Percentiles rank a stretch among this genome's conserved stretches.
Evolutionary conservation across 345 rosid species (phyloP).

Genomic region (Moricandia arvensis): DNA sequence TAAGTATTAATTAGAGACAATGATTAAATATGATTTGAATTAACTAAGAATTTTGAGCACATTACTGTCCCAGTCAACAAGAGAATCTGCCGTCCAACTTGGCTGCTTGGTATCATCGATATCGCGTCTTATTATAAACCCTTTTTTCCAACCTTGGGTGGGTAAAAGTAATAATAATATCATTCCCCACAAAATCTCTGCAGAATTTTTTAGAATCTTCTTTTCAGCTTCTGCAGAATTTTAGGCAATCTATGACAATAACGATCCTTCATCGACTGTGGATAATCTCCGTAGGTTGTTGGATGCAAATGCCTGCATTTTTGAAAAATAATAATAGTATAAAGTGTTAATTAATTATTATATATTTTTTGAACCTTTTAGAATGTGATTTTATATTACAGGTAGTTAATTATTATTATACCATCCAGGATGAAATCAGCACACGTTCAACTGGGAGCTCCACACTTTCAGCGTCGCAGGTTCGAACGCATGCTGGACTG

Average conservation of each 20-base stretch:
- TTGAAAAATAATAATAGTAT: too few species aligned
- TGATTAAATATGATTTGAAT: not conserved
- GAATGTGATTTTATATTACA: not conserved
- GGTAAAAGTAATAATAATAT: constrained; percentile 53
- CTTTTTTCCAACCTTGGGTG: constrained; percentile 24
- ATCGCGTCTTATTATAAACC: not conserved
- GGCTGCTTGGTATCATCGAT: constrained; percentile 1
- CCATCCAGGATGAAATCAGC: constrained; percentile 38
- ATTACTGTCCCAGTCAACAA: constrained; percentile 35
- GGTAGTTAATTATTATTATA: not conserved
- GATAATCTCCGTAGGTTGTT: constrained; percentile 47
- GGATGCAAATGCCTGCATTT: constrained; percentile 41
- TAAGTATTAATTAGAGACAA: not conserved
- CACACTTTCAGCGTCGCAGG: constrained; percentile 4
- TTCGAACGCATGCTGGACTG: constrained; percentile 40
- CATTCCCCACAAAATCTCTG: constrained; percentile 50
- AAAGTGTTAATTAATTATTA: too few species aligned
- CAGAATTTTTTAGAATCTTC: constrained; percentile 30
- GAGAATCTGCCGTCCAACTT: constrained; percentile 43
- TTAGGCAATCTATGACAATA: constrained; percentile 43
- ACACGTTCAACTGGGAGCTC: constrained; percentile 27
- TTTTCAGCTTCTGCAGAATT: constrained; percentile 40
- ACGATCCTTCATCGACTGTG: constrained; percentile 37
- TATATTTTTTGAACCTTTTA: too few species aligned
- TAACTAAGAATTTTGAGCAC: not conserved